phyloP scores from a whole-genome alignment of 257 asterid genomes.

The Gardenia jasminoides region DNA sequence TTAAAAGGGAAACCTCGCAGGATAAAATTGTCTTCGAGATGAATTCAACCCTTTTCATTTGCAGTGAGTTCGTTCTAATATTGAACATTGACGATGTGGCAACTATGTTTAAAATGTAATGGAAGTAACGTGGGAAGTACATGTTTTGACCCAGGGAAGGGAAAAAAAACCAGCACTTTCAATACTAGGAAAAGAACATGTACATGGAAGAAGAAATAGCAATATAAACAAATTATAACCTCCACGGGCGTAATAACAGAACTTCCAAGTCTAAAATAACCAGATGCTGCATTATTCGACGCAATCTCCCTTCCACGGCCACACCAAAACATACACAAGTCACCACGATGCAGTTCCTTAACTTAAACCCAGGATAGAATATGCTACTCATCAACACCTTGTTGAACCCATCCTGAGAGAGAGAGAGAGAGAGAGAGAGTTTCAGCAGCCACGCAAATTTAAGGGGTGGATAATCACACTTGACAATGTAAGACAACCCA shows the following conservation, averaged over 20 bases:
- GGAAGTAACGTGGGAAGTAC: neutral
- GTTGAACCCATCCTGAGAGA: slow-evolving; percentile 12
- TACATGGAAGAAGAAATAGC: neutral
- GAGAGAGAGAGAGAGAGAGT: neutral
- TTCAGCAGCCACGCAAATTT: neutral
- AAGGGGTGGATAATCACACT: neutral
- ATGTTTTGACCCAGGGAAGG: neutral
- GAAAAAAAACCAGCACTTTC: neutral
- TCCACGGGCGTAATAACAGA: neutral
- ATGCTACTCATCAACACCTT: slow-evolving; percentile 5
- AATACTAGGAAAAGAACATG: neutral
- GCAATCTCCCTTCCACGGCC: neutral
- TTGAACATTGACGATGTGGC: neutral
- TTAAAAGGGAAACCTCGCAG: neutral
- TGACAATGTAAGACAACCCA: neutral
- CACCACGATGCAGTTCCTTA: neutral
- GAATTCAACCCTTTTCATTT: neutral
- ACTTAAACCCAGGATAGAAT: neutral
- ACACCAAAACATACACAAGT: neutral
- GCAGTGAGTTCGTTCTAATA: neutral
- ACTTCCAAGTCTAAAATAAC: neutral
- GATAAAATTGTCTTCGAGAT: neutral
- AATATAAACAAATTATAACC: neutral
- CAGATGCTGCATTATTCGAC: neutral
- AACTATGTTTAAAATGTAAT: neutral